Conservation (phyloP, 192 early-diverging fungal genomes). For the Physocladia obscura region DNA sequence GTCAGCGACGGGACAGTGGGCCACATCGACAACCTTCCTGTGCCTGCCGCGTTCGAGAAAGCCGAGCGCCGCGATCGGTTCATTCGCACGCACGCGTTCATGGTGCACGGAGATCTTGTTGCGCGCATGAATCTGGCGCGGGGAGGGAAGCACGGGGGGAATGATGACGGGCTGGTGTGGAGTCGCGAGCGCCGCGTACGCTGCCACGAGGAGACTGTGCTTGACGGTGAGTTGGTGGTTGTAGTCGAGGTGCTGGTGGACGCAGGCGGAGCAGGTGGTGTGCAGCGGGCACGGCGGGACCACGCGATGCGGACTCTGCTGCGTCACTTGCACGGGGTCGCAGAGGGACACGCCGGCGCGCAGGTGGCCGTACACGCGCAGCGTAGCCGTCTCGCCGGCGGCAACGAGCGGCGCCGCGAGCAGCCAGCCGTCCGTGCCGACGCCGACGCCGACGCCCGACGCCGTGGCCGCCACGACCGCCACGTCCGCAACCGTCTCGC, state of each 20-base stretch:
- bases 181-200: conserved; percentile 38
- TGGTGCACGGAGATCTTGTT: conserved; percentile 71
- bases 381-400: background rate
- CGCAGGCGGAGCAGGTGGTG: conserved; percentile 62
- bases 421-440: background rate
- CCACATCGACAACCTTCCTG: conserved; percentile 61
- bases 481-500: too few species aligned
- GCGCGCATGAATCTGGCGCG: conserved; percentile 58
- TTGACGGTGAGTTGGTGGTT: conserved; percentile 61
- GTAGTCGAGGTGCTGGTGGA: conserved; percentile 62
- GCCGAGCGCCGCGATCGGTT: conserved; percentile 54
- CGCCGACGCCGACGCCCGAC: background rate
- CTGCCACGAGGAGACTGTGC: conserved; percentile 52
- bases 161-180: conserved; percentile 34
- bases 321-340: conserved; percentile 28
- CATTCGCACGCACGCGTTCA: background rate
- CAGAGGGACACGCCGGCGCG: conserved; percentile 20
- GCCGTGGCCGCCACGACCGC: background rate
- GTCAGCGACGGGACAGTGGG: conserved; percentile 64
- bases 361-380: background rate
- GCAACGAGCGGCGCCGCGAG: background rate
- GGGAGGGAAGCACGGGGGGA: conserved; percentile 48
- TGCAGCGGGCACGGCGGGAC: conserved; percentile 62
- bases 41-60: conserved; percentile 58
- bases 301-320: conserved; percentile 7